Conservation (phyloP, 768 basidiomycete species). For the Termitomyces bulborhizus region DNA sequence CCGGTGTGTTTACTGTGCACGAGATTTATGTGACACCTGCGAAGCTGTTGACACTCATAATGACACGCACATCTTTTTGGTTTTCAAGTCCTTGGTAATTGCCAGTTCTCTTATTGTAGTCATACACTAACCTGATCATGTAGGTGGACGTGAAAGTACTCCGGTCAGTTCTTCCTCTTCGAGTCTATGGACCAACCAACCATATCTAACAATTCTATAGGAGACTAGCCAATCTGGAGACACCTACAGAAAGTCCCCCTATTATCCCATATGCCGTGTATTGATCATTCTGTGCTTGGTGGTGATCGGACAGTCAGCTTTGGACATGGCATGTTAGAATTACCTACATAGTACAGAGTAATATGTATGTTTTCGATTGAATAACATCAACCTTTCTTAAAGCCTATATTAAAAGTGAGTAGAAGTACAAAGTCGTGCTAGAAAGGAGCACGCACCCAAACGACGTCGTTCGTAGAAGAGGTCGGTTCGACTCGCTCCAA, state of each 20-base stretch:
- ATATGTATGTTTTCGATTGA: neutral
- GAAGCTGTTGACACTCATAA: slow-evolving; percentile 80
- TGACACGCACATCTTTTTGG: slow-evolving; percentile 76
- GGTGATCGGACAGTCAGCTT: neutral
- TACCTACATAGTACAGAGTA: slow-evolving; percentile 2
- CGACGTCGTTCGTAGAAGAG: slow-evolving; percentile 88
- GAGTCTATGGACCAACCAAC: neutral
- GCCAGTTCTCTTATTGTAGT: neutral
- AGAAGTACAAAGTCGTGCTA: neutral
- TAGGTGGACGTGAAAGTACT: slow-evolving; percentile 74
- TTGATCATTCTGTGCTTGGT: slow-evolving; percentile 8
- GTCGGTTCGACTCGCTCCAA: slow-evolving; percentile 92
- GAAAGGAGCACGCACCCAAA: slow-evolving; percentile 45
- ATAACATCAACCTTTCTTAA: slow-evolving; percentile 52
- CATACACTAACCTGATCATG: slow-evolving; percentile 3
- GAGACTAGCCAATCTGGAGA: slow-evolving; percentile 52
- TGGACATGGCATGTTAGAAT: neutral
- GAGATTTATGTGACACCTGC: slow-evolving; percentile 83
- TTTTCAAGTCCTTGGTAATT: slow-evolving; percentile 77
- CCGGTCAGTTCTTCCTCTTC: slow-evolving; percentile 34
- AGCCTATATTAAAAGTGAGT: slow-evolving; percentile 35
- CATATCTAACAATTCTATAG: slow-evolving; percentile 22
- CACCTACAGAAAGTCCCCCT: slow-evolving; percentile 45
- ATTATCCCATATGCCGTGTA: slow-evolving; percentile 63
- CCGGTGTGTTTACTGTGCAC: slow-evolving; percentile 82